Evolutionary conservation across 371 early-diverging fungal species (phyloP).

Genomic region (Blakeslea trispora): DNA sequence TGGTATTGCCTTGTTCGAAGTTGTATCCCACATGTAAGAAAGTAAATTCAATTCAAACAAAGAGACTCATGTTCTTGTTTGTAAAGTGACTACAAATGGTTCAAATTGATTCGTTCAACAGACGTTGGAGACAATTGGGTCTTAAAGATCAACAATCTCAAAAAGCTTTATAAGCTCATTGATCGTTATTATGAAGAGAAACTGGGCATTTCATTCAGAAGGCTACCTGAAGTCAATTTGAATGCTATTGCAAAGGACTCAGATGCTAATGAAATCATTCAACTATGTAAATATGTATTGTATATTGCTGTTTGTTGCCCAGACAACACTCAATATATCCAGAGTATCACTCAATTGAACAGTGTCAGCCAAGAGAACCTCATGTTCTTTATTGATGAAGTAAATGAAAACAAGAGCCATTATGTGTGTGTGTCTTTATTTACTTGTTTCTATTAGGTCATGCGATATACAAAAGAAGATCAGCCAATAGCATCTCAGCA

Average conservation of each 20-base stretch:
- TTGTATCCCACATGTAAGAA: conserved; percentile 82
- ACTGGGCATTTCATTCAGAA: conserved; percentile 52
- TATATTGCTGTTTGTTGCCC: conserved; percentile 84
- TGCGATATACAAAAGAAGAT: conserved; percentile 17
- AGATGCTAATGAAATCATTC: conserved; percentile 70
- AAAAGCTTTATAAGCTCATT: conserved; percentile 82
- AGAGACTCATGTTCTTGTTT: too few species aligned
- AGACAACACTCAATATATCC: conserved; percentile 76
- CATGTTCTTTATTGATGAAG: conserved; percentile 86
- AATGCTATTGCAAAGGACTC: conserved; percentile 82
- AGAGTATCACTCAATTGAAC: conserved; percentile 75
- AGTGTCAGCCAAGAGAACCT: conserved; percentile 74
- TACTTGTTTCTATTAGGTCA: too few species aligned
- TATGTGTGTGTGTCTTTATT: not conserved
- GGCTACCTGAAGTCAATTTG: conserved; percentile 69
- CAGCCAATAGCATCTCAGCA: conserved; percentile 13
- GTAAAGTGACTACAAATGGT: conserved; percentile 91
- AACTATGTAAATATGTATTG: conserved; percentile 79
- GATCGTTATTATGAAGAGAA: conserved; percentile 87
- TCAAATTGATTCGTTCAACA: conserved; percentile 73
- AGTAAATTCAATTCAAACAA: not conserved
- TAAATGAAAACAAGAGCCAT: conserved; percentile 21
- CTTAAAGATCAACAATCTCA: conserved; percentile 85
- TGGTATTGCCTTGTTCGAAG: conserved; percentile 80
- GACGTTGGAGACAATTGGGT: conserved; percentile 94